These are phyloP conservation scores for Cercospora janseana DNA, from an alignment of 2,329 filamentous ascomycete genomes.

Conservation along the genomic window DNA sequence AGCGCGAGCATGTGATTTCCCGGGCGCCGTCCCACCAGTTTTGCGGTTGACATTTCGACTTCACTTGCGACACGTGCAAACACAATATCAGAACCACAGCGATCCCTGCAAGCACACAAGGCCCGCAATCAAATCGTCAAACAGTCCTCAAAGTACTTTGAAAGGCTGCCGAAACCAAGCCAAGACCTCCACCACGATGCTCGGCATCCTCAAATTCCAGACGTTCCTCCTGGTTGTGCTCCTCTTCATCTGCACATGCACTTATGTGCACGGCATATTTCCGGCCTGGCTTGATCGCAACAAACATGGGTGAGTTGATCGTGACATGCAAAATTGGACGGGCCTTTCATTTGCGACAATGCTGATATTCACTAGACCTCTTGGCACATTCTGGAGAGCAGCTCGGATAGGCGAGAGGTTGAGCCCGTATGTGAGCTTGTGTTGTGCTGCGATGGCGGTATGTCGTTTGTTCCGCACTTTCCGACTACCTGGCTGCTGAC, in stretches of 20 bases:
- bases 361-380: slow-evolving; percentile 21
- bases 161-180: too few species aligned
- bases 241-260: slow-evolving; percentile 91
- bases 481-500: background rate
- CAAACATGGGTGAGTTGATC: slow-evolving; percentile 74
- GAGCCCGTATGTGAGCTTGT: slow-evolving; percentile 92
- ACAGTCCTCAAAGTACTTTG: background rate
- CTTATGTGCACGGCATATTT: slow-evolving; percentile 88
- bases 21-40: slow-evolving; percentile 5
- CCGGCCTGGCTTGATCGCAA: slow-evolving; percentile 88
- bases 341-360: background rate
- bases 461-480: slow-evolving; percentile 36
- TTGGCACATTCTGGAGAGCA: slow-evolving; percentile 93
- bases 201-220: slow-evolving; percentile 98
- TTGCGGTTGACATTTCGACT: slow-evolving; percentile 6
- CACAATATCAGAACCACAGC: slow-evolving; percentile 7
- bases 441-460: slow-evolving; percentile 92
- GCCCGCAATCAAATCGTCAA: background rate
- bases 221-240: slow-evolving; percentile 91
- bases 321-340: background rate
- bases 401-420: slow-evolving; percentile 88
- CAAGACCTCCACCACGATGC: slow-evolving; percentile 54
- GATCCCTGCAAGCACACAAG: too few species aligned
- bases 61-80: slow-evolving; percentile 14
- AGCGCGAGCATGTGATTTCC: slow-evolving; percentile 11